phyloP scores from a whole-genome alignment of 805 yeast genomes.

The Wickerhamiella shivajii region DNA sequence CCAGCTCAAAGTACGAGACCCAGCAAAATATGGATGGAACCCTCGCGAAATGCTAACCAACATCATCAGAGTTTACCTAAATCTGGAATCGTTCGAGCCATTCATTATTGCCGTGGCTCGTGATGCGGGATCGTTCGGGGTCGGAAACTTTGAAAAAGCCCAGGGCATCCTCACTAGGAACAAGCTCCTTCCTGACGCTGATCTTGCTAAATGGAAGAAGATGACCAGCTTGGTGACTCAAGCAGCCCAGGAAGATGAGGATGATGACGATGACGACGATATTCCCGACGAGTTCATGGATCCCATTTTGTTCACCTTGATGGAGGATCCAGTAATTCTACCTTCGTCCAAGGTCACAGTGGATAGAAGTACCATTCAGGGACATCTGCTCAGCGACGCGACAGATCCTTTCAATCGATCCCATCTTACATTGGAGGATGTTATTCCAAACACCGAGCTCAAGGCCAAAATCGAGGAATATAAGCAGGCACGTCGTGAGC shows the following conservation, averaged over 20 bases:
- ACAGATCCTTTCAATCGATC: conserved; percentile 95
- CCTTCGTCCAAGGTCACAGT: conserved; percentile 77
- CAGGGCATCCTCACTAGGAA: conserved; percentile 43
- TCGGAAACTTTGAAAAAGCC: conserved; percentile 56
- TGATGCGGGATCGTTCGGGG: conserved; percentile 80
- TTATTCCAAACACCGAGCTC: conserved; percentile 60
- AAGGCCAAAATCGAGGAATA: conserved; percentile 46
- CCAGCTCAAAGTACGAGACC: conserved; percentile 69
- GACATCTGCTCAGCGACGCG: conserved; percentile 84
- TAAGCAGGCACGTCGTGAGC: conserved; percentile 22
- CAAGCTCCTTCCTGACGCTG: conserved; percentile 39
- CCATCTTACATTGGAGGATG: conserved; percentile 83
- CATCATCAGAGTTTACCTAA: conserved; percentile 60
- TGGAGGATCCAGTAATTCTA: conserved; percentile 92
- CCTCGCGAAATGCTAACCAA: conserved; percentile 59
- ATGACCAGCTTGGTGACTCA: conserved; percentile 36
- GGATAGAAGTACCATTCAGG: conserved; percentile 82
- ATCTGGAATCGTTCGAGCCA: conserved; percentile 46
- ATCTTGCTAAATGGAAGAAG: conserved; percentile 44
- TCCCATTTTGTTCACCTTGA: conserved; percentile 88
- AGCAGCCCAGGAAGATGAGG: conserved; percentile 41
- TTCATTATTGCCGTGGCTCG: conserved; percentile 72
- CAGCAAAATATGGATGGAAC: conserved; percentile 68
- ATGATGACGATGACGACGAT: conserved; percentile 80
- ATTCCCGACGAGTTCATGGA: conserved; percentile 93